phyloP scores from a whole-genome alignment of 1,284 basidiomycete genomes.

The Apiotrichum sp. region DNA sequence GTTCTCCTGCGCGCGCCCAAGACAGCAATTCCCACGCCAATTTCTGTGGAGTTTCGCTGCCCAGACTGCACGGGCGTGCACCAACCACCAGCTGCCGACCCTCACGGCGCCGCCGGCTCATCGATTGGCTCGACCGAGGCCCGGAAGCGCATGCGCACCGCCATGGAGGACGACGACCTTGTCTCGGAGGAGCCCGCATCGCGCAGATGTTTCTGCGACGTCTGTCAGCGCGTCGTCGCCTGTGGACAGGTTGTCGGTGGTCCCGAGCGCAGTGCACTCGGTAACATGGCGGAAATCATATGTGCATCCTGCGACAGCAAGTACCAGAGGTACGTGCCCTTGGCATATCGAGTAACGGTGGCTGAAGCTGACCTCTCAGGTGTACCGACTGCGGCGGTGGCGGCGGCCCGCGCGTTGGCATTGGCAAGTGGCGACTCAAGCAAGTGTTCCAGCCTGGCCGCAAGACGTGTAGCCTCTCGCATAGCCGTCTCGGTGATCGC shows the following conservation, averaged over 20 bases:
- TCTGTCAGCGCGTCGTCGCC: constrained; percentile 41
- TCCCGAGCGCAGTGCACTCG: constrained; percentile 23
- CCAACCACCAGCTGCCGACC: constrained; percentile 22
- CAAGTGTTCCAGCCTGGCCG: constrained; percentile 48
- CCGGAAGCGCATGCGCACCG: constrained; percentile 35
- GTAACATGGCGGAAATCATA: constrained; percentile 35
- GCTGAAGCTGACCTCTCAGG: constrained; percentile 3
- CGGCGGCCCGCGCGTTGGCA: constrained; percentile 45
- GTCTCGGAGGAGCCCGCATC: constrained; percentile 10
- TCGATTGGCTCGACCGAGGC: constrained; percentile 36
- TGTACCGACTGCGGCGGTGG: constrained; percentile 43
- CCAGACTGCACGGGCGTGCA: constrained; percentile 26
- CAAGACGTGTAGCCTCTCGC: constrained; percentile 48
- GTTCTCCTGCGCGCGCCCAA: constrained; percentile 38
- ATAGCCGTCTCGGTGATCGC: constrained; percentile 44
- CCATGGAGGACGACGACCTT: constrained; percentile 39
- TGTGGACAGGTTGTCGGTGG: constrained; percentile 33
- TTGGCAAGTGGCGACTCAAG: constrained; percentile 50
- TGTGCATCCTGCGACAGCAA: constrained; percentile 39
- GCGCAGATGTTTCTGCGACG: constrained; percentile 37
- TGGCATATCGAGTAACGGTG: too few relatives aligned
- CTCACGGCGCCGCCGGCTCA: constrained; percentile 10
- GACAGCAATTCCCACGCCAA: constrained; percentile 31
- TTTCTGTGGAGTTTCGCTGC: constrained; percentile 28
- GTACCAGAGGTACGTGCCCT: constrained; percentile 30